phyloP scores from a whole-genome alignment of 2,329 filamentous ascomycete genomes.

The Neofusicoccum umdonicola region DNA sequence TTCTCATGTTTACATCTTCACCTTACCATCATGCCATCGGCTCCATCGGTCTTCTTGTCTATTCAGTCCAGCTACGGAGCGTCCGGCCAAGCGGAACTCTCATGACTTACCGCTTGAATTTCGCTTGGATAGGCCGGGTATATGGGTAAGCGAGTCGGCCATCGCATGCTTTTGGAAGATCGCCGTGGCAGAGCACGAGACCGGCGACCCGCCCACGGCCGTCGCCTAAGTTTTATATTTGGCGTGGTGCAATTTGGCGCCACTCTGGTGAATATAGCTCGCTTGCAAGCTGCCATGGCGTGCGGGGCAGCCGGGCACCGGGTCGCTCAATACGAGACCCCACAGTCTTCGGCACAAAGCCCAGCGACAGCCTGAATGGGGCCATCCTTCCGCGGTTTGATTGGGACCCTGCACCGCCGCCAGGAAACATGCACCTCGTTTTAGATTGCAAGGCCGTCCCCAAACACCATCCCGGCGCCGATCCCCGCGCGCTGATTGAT shows the following conservation, averaged over 20 bases:
- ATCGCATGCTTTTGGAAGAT: background rate
- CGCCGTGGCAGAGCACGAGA: background rate
- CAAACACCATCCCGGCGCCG: background rate
- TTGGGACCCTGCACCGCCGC: background rate
- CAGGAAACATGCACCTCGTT: background rate
- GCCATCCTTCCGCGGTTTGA: background rate
- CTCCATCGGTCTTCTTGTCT: too few species aligned
- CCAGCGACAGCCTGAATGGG: background rate
- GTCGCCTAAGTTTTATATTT: background rate
- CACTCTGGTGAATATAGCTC: constrained; percentile 6
- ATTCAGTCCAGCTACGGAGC: too few species aligned
- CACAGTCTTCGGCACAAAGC: constrained; percentile 7
- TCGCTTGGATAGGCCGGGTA: background rate
- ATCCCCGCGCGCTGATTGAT: constrained; percentile 11
- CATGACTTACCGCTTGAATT: too few species aligned
- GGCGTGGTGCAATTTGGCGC: constrained; percentile 4
- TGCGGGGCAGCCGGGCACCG: background rate
- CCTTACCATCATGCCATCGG: too few species aligned
- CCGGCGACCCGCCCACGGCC: background rate
- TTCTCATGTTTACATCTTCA: too few species aligned
- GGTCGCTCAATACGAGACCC: constrained; percentile 4
- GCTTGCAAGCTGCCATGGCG: background rate
- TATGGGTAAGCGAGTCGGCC: background rate
- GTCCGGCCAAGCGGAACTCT: too few species aligned
- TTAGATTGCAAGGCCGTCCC: background rate